Base-by-base conservation (phyloP, 306 rosid species). In the Fragaria ananassa region DNA sequence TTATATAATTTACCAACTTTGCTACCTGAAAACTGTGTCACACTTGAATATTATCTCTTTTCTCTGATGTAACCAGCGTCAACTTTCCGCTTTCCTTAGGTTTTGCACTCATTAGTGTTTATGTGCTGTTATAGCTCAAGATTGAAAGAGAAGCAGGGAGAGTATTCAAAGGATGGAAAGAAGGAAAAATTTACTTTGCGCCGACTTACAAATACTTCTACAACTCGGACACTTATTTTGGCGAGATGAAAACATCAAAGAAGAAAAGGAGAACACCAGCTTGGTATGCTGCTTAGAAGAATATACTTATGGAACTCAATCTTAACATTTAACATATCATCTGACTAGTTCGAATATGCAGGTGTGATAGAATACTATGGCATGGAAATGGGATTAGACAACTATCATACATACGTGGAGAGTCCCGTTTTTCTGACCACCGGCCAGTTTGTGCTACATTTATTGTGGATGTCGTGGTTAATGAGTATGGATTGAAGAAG, bases 311-410 rank as follows among this genome's bases (percentile, higher is more conserved):
- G 23, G 66, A 31, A 44, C 67, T 14, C n/a, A 61, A 23, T 17
- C 42, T 64, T 25, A 63, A 7, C 45, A 25, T 60, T 57, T 31
- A 17, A 51, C 49, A 65, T 31, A 19, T 15, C 63, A 64, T 72
- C 84, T 87, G 70, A 84, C 44, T 46, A 23, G 50, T 29, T 25
- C 15, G 58, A 54, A 18, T 31, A 68, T 88, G 85, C 85, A 96
- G 99, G 99, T 96, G 99, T 64, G 99, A 92, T 39, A 87, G 99
- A 85, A 89, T 96, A 76, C 79, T 96, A 61, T 96, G 99, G 99
- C 90, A 85, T 23, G 99, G 99, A 68, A 81, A 81, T 46, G 97
- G 98, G 67, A 91, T 92, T 4, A 83, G 71, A 27, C 98, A 88
- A 76, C 90, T 84, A 46, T 88, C 79, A 7, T 96, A 96, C 68